A percentile compares a stretch with the other conserved stretches of the same genome.
Evolutionary conservation across 257 asterid genomes (phyloP).

Genomic region (Schizonepeta tenuifolia): DNA sequence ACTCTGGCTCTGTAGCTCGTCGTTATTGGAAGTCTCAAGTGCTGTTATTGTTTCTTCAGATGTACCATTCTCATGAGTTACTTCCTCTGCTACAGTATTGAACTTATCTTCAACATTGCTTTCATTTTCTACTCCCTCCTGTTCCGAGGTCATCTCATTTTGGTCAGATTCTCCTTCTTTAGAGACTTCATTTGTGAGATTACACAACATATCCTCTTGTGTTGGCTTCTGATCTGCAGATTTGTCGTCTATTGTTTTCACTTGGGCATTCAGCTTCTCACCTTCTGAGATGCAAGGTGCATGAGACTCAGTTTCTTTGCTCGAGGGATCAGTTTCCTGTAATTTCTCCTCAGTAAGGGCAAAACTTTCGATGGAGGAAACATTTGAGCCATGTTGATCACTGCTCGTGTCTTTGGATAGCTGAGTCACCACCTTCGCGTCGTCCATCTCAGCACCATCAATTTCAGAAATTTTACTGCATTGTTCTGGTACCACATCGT

Average conservation of each 20-base stretch:
- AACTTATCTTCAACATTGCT: slow-evolving; percentile 2
- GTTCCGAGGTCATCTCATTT: neutral
- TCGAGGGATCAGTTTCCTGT: neutral
- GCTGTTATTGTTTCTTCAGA: neutral
- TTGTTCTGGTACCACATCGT: neutral
- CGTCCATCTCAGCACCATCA: neutral
- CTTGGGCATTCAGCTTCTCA: slow-evolving; percentile 18
- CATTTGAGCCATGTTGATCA: neutral
- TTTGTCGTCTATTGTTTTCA: neutral
- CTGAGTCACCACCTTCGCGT: slow-evolving; percentile 7
- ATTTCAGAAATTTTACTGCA: neutral
- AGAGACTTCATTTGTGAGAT: slow-evolving; percentile 22
- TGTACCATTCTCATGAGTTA: slow-evolving; percentile 4
- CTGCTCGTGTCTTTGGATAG: slow-evolving; percentile 14
- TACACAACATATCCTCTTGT: slow-evolving; percentile 18
- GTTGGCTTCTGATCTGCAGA: slow-evolving; percentile 9
- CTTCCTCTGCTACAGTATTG: neutral
- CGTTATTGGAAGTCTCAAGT: neutral
- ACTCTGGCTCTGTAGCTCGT: slow-evolving; percentile 3
- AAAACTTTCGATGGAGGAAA: neutral
- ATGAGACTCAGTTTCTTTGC: neutral
- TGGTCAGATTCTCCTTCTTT: slow-evolving; percentile 2
- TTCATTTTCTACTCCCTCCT: too few species aligned
- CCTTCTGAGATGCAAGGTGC: neutral
- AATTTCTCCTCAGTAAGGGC: neutral